phyloP scores from a whole-genome alignment of 225 moss, liverwort and hornwort species.

The Marchantia polymorpha region DNA sequence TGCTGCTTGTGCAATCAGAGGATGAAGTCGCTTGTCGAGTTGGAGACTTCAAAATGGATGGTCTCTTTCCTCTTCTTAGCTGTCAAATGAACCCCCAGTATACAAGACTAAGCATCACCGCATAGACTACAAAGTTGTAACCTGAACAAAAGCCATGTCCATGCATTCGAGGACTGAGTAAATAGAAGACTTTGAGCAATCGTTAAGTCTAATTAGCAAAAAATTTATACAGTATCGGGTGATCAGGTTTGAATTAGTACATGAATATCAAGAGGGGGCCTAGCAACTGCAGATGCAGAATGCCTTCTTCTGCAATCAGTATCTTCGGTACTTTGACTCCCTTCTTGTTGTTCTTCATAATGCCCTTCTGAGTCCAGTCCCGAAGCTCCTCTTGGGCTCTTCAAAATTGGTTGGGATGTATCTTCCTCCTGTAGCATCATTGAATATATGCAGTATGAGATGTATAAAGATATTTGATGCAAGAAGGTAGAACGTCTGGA shows the following conservation, averaged over 20 bases:
- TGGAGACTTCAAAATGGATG: conserved; percentile 23
- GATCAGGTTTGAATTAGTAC: conserved; percentile 11
- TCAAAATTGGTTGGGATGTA: not conserved
- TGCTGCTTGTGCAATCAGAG: not conserved
- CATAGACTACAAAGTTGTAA: too few relatives aligned
- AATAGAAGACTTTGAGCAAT: too few relatives aligned
- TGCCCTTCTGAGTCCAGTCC: not conserved
- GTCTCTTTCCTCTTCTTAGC: conserved; percentile 19
- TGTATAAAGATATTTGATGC: not conserved
- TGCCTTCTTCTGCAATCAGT: not conserved
- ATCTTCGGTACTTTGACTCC: not conserved
- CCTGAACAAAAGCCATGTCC: too few relatives aligned
- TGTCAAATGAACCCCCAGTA: not conserved
- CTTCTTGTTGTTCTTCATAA: not conserved
- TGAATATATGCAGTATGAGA: not conserved
- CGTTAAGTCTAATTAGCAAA: too few relatives aligned
- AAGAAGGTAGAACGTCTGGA: not conserved
- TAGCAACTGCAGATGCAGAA: not conserved
- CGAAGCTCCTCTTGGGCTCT: conserved; percentile 12
- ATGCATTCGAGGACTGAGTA: too few relatives aligned
- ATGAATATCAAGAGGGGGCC: not conserved
- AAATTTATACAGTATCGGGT: too few relatives aligned
- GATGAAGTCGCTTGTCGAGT: not conserved
- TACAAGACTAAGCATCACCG: too few relatives aligned
- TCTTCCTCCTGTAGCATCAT: not conserved